Evolutionary conservation across 2,329 filamentous ascomycete species (phyloP).

Genomic region (Trichoderma breve): DNA sequence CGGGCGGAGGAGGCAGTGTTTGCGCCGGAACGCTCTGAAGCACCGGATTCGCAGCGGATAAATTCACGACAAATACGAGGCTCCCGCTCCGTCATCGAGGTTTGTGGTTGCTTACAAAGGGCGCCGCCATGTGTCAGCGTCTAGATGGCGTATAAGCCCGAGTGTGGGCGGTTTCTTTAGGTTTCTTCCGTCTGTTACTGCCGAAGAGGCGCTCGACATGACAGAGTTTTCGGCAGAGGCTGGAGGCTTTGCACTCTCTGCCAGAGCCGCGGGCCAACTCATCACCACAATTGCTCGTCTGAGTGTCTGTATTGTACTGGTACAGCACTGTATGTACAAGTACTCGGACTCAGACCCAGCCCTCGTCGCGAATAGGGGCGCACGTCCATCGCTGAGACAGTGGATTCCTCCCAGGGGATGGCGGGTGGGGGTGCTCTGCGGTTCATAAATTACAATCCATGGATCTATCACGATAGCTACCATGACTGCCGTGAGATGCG

Average conservation of each 20-base stretch:
- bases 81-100: slow-evolving; percentile 5
- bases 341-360: neutral
- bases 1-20: slow-evolving; percentile 7
- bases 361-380: slow-evolving; percentile 6
- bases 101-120: slow-evolving; percentile 13
- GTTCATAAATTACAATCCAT: neutral
- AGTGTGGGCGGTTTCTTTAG: neutral
- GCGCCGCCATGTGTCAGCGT: slow-evolving; percentile 8
- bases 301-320: neutral
- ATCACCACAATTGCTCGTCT: neutral
- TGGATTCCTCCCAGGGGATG: slow-evolving; percentile 17
- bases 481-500: neutral
- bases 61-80: slow-evolving; percentile 10
- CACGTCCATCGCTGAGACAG: slow-evolving; percentile 14
- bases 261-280: neutral
- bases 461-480: neutral
- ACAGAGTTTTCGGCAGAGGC: slow-evolving; percentile 9
- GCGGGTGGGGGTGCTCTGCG: neutral
- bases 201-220: neutral
- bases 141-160: neutral
- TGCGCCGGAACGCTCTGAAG: neutral
- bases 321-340: neutral
- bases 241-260: neutral
- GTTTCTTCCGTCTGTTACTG: neutral
- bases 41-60: slow-evolving; percentile 11